These are phyloP conservation scores for Claviceps sp. DNA, from an alignment of 2,329 filamentous ascomycete genomes.

Conservation along the genomic window DNA sequence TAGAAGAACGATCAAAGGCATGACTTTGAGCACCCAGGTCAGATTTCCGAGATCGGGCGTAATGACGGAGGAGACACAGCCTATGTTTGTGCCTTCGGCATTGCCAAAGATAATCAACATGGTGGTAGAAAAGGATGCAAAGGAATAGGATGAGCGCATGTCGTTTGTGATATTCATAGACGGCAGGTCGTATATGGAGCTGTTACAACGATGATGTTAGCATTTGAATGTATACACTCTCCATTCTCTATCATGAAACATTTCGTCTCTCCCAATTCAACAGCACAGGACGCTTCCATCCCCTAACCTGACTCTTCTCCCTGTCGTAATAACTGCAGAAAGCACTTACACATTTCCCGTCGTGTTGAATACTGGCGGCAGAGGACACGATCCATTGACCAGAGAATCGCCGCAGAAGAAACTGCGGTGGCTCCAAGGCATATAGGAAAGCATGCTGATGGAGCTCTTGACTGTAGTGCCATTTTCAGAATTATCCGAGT, in stretches of 20 bases:
- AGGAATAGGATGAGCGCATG: constrained; percentile 72
- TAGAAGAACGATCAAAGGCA: constrained; percentile 67
- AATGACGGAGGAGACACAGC: constrained; percentile 68
- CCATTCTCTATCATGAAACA: not conserved
- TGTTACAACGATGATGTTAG: not conserved
- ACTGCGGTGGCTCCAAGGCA: constrained; percentile 42
- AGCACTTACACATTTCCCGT: constrained; percentile 10
- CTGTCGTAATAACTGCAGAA: no score
- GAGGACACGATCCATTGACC: constrained; percentile 55
- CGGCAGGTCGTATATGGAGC: constrained; percentile 35
- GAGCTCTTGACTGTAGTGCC: constrained; percentile 61
- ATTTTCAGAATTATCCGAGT: constrained; percentile 44
- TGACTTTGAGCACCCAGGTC: constrained; percentile 54
- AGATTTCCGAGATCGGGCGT: constrained; percentile 71
- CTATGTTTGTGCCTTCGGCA: constrained; percentile 45
- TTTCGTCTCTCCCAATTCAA: not conserved
- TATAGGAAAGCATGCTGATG: constrained; percentile 65
- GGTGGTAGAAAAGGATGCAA: constrained; percentile 65
- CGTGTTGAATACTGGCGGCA: constrained; percentile 55
- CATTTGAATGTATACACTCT: not conserved
- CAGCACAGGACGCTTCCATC: no score
- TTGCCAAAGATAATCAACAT: constrained; percentile 69
- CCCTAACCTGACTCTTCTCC: no score
- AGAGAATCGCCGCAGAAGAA: constrained; percentile 54
- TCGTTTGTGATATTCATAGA: constrained; percentile 62